Conservation (phyloP, 2,329 filamentous ascomycete genomes). For the Curvularia sp. region DNA sequence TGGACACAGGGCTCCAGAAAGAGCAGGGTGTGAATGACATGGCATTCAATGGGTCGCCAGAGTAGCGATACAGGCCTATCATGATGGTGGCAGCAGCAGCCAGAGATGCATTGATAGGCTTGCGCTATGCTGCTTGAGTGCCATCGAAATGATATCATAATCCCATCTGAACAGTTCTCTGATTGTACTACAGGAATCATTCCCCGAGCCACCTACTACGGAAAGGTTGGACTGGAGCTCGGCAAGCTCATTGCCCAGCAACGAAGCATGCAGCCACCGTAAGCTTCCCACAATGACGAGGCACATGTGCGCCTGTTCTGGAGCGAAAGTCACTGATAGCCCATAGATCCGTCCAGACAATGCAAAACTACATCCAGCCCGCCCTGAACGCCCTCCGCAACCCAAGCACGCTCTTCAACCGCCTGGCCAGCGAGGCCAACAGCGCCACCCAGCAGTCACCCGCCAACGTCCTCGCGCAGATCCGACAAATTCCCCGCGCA, state of each 20-base stretch:
- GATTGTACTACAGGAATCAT: conserved; percentile 69
- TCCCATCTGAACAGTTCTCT: conserved; percentile 11
- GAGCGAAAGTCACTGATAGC: conserved; percentile 30
- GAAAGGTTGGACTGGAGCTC: conserved; percentile 85
- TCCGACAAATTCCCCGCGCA: conserved; percentile 73
- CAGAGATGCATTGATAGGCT: conserved; percentile 6
- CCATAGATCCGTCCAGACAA: conserved; percentile 75
- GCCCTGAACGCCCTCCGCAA: conserved; percentile 74
- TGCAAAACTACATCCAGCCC: conserved; percentile 86
- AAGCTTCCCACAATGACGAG: conserved; percentile 55
- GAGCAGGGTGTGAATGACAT: background rate
- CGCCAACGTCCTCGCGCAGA: conserved; percentile 60
- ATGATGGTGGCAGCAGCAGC: conserved; percentile 2
- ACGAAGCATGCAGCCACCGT: conserved; percentile 96
- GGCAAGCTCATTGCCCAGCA: conserved; percentile 84
- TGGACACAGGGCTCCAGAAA: background rate
- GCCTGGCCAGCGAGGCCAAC: conserved; percentile 48
- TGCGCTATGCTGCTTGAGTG: background rate
- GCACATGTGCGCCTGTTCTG: background rate
- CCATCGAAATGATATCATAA: background rate
- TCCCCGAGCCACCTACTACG: conserved; percentile 89
- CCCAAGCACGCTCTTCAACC: conserved; percentile 65
- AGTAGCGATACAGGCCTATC: conserved; percentile 22
- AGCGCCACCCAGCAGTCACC: conserved; percentile 58
- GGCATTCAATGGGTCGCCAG: conserved; percentile 28